Conservation (phyloP, 306 rosid species). For the Trifolium subterraneum region DNA sequence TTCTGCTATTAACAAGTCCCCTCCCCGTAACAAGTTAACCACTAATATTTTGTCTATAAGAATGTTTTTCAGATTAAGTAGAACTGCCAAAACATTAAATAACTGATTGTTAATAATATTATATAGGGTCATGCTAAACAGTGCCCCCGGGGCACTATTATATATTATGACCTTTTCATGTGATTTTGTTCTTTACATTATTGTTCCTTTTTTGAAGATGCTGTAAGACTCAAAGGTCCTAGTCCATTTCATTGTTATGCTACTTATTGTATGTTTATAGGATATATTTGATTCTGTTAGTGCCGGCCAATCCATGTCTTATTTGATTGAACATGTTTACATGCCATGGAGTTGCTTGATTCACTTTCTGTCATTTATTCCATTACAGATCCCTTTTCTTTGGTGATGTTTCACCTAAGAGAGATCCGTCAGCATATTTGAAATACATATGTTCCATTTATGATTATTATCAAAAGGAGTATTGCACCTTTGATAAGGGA, state of each 20-base stretch:
- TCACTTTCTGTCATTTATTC: constrained; percentile 28
- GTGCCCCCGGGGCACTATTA: too few relatives aligned
- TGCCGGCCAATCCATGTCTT: constrained; percentile 19
- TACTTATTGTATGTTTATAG: constrained; percentile 22
- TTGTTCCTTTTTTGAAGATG: constrained; percentile 9
- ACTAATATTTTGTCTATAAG: not conserved
- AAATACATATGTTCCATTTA: constrained; percentile 54
- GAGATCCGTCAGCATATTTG: constrained; percentile 70
- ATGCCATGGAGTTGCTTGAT: constrained; percentile 40
- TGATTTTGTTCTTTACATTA: constrained; percentile 15
- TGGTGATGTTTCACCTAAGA: constrained; percentile 81
- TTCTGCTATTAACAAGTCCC: not conserved
- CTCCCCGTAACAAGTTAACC: not conserved
- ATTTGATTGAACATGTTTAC: constrained; percentile 23
- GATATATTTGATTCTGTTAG: constrained; percentile 5
- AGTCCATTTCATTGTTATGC: constrained; percentile 11
- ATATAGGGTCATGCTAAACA: too few relatives aligned
- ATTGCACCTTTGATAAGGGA: constrained; percentile 43
- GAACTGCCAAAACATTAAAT: not conserved
- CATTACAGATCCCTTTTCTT: constrained; percentile 77
- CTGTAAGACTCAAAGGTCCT: constrained; percentile 1
- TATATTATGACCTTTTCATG: constrained; percentile 19
- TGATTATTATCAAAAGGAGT: constrained; percentile 66
- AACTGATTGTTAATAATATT: too few relatives aligned
- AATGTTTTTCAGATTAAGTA: not conserved